phyloP scores from a whole-genome alignment of 345 rosid genomes.

The Eucalyptus albens region DNA sequence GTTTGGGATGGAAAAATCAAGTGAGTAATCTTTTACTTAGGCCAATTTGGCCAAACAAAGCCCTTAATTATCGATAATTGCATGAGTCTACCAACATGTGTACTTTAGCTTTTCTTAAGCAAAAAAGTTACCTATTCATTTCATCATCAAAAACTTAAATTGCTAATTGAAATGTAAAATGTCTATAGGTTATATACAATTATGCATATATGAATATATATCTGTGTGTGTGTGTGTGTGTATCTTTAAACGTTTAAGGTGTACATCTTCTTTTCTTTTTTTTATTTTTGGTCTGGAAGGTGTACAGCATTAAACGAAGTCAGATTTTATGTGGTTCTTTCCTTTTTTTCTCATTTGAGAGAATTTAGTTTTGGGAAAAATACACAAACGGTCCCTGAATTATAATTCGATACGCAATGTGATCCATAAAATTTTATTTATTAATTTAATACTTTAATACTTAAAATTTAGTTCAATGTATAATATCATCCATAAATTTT shows the following conservation, averaged over 20 bases:
- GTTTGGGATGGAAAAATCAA: neutral
- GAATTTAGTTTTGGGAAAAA: neutral
- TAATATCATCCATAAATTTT: fast-evolving
- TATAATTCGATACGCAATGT: too few species aligned
- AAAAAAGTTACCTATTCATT: neutral
- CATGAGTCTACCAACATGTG: neutral
- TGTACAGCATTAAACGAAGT: neutral
- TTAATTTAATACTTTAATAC: too few species aligned
- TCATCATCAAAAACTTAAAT: neutral
- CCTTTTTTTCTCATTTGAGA: neutral
- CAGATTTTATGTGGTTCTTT: neutral
- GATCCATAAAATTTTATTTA: too few species aligned
- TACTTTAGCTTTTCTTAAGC: neutral
- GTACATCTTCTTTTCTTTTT: neutral
- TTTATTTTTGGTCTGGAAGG: neutral
- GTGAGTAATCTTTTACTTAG: neutral
- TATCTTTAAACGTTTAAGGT: neutral
- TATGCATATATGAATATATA: neutral
- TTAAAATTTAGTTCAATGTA: too few species aligned
- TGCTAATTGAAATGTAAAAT: neutral
- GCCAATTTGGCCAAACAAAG: neutral
- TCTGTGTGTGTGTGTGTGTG: neutral
- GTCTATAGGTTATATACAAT: neutral
- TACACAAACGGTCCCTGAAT: fast-evolving
- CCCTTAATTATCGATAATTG: neutral